Percentiles rank a stretch among this genome's conserved stretches.
Evolutionary conservation across 257 asterid species (phyloP).

Genomic region (Handroanthus guayacan): DNA sequence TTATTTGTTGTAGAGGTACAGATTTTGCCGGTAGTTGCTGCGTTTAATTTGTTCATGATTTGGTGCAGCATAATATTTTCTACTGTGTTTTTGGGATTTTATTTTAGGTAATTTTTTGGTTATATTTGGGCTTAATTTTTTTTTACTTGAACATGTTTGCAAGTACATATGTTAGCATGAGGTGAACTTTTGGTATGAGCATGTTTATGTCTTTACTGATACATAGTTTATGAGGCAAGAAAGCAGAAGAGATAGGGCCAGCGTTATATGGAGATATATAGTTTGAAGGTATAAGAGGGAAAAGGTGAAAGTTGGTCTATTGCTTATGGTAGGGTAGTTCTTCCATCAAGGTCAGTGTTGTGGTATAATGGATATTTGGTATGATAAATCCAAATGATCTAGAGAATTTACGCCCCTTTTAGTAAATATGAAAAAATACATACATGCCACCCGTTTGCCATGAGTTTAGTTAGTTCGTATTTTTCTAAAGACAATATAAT

Average conservation of each 20-base stretch:
- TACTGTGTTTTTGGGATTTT: conserved; percentile 11
- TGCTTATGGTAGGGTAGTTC: not conserved
- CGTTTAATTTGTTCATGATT: not conserved
- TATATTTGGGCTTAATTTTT: not conserved
- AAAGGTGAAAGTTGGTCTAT: conserved; percentile 5
- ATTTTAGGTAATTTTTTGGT: not conserved
- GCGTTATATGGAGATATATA: not conserved
- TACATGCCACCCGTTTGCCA: too few species aligned
- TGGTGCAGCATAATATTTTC: not conserved
- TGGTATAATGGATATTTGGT: not conserved
- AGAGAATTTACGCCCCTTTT: not conserved
- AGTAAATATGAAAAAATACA: not conserved
- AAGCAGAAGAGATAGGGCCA: not conserved
- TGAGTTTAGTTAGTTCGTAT: not conserved
- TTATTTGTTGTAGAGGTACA: conserved; percentile 26
- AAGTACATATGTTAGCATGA: not conserved
- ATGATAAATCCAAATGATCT: not conserved
- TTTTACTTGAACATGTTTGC: not conserved
- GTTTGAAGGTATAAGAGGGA: conserved; percentile 22
- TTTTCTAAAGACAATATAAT: not conserved
- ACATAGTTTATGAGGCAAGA: conserved; percentile 1
- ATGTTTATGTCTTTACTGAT: conserved; percentile 5
- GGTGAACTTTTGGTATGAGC: conserved; percentile 24
- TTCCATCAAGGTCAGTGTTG: not conserved
- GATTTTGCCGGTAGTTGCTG: conserved; percentile 30